These are phyloP conservation scores for Cornus florida DNA, from an alignment of 148 eudicot species.

Conservation along the genomic window DNA sequence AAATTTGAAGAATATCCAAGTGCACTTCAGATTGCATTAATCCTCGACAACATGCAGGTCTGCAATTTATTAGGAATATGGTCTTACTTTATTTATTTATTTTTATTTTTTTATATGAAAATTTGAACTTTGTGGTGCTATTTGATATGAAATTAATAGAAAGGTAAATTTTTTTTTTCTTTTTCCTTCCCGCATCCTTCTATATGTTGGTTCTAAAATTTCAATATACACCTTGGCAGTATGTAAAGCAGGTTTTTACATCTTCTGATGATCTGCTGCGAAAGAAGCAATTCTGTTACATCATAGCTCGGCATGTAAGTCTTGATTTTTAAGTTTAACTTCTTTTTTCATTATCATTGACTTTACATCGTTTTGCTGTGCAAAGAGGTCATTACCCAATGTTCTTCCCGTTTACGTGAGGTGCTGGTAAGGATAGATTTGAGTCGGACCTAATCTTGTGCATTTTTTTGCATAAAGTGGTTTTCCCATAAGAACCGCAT, in stretches of 20 bases:
- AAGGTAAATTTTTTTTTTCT: neutral
- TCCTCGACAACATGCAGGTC: slow-evolving; percentile 77
- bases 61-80: slow-evolving; percentile 1
- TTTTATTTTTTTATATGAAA: neutral
- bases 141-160: neutral
- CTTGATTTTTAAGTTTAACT: slow-evolving; percentile 4
- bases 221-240: slow-evolving; percentile 44
- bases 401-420: too few relatives aligned
- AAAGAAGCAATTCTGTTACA: slow-evolving; percentile 89
- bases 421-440: too few relatives aligned
- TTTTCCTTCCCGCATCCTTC: neutral
- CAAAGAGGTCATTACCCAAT: too few relatives aligned
- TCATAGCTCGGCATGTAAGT: slow-evolving; percentile 93
- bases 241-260: slow-evolving; percentile 72
- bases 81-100: neutral
- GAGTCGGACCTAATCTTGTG: too few relatives aligned
- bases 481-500: too few relatives aligned
- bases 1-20: slow-evolving; percentile 75
- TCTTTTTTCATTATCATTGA: neutral
- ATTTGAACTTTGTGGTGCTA: too few relatives aligned
- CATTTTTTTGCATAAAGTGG: too few relatives aligned
- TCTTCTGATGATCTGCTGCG: slow-evolving; percentile 58
- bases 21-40: slow-evolving; percentile 87
- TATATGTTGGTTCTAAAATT: neutral
- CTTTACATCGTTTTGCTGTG: neutral